Base-by-base conservation (phyloP, 2,329 filamentous ascomycete species). In the Colletotrichum musae region DNA sequence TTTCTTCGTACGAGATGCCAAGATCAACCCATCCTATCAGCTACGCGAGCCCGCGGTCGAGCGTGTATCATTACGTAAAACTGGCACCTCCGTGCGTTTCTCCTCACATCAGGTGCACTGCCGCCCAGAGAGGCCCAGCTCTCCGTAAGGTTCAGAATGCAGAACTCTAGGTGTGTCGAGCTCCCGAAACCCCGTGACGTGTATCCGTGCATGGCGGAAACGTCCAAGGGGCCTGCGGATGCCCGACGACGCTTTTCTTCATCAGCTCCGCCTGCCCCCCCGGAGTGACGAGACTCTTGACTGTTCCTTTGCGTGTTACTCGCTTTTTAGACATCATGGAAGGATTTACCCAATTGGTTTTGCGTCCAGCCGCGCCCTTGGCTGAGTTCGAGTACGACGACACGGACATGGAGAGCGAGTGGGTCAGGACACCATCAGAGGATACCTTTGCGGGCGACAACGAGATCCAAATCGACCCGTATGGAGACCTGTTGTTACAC, bases 31-130 rank as follows among this genome's bases (percentile, higher is more conserved):
- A 39, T 45, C 66, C 66, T 66, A 69, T 58, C 56, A 61, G 50
- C 39, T 50, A 51, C 21, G 52, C 26, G 36, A 24, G 36, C 32
- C 21, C 51, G 18, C 28, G 57, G 56, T 51, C 67, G 56, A 45
- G 56, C 63, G 43, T 67, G 67, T 53, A 52, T 67, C 67, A 41
- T 70, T 70, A 70, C 67, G 62, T 70, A 70, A 70, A 70, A 57
- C 50, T n/a, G 62, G 45, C 51, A 50, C 57, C 52, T 48, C 57
- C 48, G 66, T 70, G 67, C 57, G 67, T 67, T 61, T 70, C 61
- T 54, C 41, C 28, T 59, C 66, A 36, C 53, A 56, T 60, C 50
- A 59, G 26, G 32, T 54, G 62, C 62, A 50, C 43, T 24, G 51
- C 56, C 24, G n/a, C 43, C 18, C 24, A 41, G 51, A 24, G 32